A percentile compares a stretch with the other conserved stretches of the same genome.
phyloP scores from a whole-genome alignment of 1,139 yeast species.

The Hemisphaericaspora xylofermentans region DNA sequence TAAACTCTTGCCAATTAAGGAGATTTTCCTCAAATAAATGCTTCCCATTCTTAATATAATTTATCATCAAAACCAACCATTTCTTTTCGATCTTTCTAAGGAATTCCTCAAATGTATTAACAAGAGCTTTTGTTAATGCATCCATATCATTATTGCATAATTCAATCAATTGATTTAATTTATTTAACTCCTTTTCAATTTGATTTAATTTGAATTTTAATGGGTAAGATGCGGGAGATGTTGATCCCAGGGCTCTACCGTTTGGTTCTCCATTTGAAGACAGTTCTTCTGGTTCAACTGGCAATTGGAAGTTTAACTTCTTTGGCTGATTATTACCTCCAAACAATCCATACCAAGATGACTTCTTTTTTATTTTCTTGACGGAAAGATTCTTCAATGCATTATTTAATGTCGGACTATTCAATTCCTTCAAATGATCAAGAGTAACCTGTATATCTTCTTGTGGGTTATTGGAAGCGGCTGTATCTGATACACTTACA shows the following conservation, averaged over 20 bases:
- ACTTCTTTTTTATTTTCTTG: slow-evolving; percentile 28
- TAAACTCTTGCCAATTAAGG: slow-evolving; percentile 39
- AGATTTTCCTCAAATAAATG: slow-evolving; percentile 38
- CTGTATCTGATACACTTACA: neutral
- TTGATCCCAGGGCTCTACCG: neutral
- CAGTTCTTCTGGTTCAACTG: slow-evolving; percentile 7
- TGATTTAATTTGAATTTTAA: slow-evolving; percentile 31
- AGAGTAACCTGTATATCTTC: slow-evolving; percentile 16
- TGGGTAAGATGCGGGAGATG: slow-evolving; percentile 15
- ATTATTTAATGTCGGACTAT: slow-evolving; percentile 42
- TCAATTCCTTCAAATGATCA: slow-evolving; percentile 32
- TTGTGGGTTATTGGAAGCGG: neutral
- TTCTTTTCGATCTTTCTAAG: slow-evolving; percentile 36
- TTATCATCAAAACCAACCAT: slow-evolving; percentile 42
- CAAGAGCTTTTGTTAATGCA: slow-evolving; percentile 33
- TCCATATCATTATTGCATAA: slow-evolving; percentile 39
- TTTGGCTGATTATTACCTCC: slow-evolving; percentile 36
- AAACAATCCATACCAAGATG: slow-evolving; percentile 49
- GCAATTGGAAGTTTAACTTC: slow-evolving; percentile 14
- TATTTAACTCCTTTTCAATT: slow-evolving; percentile 42
- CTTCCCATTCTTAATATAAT: slow-evolving; percentile 39
- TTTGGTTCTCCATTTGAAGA: slow-evolving; percentile 1
- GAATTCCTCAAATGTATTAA: slow-evolving; percentile 32
- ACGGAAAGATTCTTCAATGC: slow-evolving; percentile 33
- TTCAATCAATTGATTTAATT: slow-evolving; percentile 43